Percentiles rank a stretch among this genome's conserved stretches.
phyloP scores from a whole-genome alignment of 805 yeast species.

The Candida ovalis region DNA sequence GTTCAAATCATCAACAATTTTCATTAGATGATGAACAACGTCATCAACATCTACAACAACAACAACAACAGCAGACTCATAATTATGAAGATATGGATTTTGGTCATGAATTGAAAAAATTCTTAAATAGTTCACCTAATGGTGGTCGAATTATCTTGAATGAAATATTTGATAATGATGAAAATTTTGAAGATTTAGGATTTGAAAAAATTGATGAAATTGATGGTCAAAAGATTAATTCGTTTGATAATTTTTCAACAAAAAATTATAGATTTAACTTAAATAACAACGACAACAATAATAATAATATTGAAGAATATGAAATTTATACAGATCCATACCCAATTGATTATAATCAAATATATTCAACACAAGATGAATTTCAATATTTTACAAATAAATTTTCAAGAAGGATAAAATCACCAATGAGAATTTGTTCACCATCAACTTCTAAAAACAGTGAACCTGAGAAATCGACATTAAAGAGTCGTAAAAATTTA shows the following conservation, averaged over 20 bases:
- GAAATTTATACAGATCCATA: slow-evolving; percentile 1
- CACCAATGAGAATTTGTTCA: slow-evolving; percentile 42
- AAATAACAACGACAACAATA: too few relatives aligned
- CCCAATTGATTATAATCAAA: slow-evolving; percentile 1
- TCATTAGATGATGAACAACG: slow-evolving; percentile 12
- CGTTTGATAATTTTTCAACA: not conserved
- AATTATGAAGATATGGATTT: slow-evolving; percentile 17
- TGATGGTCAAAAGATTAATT: too few relatives aligned
- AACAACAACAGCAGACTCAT: too few relatives aligned
- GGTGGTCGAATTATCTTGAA: slow-evolving; percentile 15
- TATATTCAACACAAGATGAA: not conserved
- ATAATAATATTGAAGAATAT: not conserved
- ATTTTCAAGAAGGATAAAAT: slow-evolving; percentile 7
- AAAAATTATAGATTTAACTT: slow-evolving; percentile 1
- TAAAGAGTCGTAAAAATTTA: slow-evolving; percentile 28
- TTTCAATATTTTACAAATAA: not conserved
- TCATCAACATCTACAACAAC: too few relatives aligned
- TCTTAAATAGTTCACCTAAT: slow-evolving; percentile 13
- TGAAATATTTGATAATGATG: slow-evolving; percentile 19
- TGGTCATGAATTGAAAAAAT: slow-evolving; percentile 18
- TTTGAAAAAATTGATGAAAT: slow-evolving; percentile 15
- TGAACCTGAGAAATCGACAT: slow-evolving; percentile 30
- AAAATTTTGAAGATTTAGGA: slow-evolving; percentile 19
- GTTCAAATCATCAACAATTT: slow-evolving; percentile 20
- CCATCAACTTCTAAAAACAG: slow-evolving; percentile 33